Base-by-base conservation (phyloP, 139 green algal species). In the Coccomyxa sp. region DNA sequence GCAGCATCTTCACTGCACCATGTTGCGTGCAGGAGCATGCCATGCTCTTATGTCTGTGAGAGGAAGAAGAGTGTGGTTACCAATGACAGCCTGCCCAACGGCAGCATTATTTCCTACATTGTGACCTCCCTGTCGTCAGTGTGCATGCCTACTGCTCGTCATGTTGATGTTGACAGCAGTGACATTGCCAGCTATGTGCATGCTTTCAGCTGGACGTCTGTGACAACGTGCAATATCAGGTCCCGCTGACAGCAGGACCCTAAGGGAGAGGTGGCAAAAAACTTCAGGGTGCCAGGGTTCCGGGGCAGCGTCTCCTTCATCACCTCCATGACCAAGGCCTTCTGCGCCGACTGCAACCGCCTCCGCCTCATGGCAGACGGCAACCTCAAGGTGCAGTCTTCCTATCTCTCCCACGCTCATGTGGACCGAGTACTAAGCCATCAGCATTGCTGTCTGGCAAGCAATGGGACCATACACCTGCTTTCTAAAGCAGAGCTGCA, bases 271-370 rank as follows among this genome's bases (percentile, higher is more conserved):
- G 95, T 99, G 38, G 94, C 93, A 73, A 98, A 98, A 84, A 99
- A 99, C 83, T 99, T 97, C 80, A 33, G 76, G 39, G 55, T 95
- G 27, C 84, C 86, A 2, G 93, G 91, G 35, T 89, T 90, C 83
- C 39, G 7, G 0, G 96, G 96, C 81, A 92, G 55, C 24, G 92
- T 99, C 29, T 95, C 86, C 27, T 99, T 99, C 83, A 88, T 99
- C 40, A 98, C 95, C 27, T 95, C 87, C 44, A 99, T 99, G 96
- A 99, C 95, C 8, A 85, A 93, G 24, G 86, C 94, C 39, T 99
- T 99, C 82, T 99, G 96, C 85, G 79, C 82, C 41, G 93, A 96
- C 80, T 98, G 94, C 88, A 98, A 95, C 84, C 83, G 92, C 54
- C 73, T 99, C 75, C 87, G 96, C 2, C 81, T 99, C 36, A 92